These are phyloP conservation scores for Neonectria ditissima DNA, from an alignment of 2,329 filamentous ascomycete species.

Conservation along the genomic window DNA sequence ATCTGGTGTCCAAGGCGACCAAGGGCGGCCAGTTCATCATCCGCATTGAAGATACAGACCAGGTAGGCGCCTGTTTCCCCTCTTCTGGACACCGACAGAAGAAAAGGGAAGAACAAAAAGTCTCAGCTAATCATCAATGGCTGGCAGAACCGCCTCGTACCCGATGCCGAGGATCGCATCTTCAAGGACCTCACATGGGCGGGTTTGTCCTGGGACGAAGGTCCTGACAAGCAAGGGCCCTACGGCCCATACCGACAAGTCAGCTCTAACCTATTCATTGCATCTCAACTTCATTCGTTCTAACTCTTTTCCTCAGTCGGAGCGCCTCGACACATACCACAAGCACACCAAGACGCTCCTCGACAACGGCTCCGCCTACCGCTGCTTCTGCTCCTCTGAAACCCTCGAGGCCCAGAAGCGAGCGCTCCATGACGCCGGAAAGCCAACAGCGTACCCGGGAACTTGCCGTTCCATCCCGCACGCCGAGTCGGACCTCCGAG, in stretches of 20 bases:
- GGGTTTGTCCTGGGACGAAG: constrained; percentile 93
- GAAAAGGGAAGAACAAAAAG: no score
- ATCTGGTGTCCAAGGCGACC: constrained; percentile 87
- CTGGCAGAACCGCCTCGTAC: constrained; percentile 79
- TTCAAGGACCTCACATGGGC: constrained; percentile 89
- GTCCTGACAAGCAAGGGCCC: constrained; percentile 82
- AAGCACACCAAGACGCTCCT: constrained; percentile 78
- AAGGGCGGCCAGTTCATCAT: constrained; percentile 86
- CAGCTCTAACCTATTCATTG: constrained; percentile 36
- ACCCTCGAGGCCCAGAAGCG: constrained; percentile 76
- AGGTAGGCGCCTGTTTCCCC: constrained; percentile 63
- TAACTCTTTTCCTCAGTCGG: constrained; percentile 69
- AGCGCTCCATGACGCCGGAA: constrained; percentile 66
- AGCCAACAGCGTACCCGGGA: constrained; percentile 65
- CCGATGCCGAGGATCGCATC: constrained; percentile 81
- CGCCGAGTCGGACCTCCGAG: constrained; percentile 77
- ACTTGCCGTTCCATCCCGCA: constrained; percentile 76
- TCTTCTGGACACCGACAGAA: no score
- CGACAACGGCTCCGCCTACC: constrained; percentile 80
- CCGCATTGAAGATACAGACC: constrained; percentile 95
- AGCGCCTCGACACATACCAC: constrained; percentile 79
- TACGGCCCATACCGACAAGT: constrained; percentile 90
- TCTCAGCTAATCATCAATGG: not conserved
- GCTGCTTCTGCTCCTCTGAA: constrained; percentile 88
- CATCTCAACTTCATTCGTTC: not conserved